These are phyloP conservation scores for Clonostachys rosea DNA, from an alignment of 2,329 filamentous ascomycete genomes.

Conservation along the genomic window DNA sequence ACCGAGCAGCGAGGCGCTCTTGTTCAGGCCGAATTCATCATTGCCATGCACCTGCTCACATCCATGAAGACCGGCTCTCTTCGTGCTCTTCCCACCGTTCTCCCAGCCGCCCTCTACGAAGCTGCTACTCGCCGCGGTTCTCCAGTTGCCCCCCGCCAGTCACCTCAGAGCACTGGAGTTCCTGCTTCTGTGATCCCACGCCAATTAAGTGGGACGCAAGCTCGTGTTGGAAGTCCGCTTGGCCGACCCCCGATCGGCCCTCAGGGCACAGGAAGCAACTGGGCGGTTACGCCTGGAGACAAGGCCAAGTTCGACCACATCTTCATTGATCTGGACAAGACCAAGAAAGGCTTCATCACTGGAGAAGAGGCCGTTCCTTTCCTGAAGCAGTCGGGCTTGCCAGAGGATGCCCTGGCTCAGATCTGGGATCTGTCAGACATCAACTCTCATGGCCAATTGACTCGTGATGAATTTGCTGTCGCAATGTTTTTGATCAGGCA, in stretches of 20 bases:
- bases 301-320: slow-evolving; percentile 85
- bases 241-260: slow-evolving; percentile 42
- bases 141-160: slow-evolving; percentile 35
- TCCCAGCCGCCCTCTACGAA: slow-evolving; percentile 86
- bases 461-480: slow-evolving; percentile 88
- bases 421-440: slow-evolving; percentile 98
- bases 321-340: slow-evolving; percentile 78
- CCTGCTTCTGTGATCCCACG: slow-evolving; percentile 62
- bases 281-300: slow-evolving; percentile 78
- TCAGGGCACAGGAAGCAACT: slow-evolving; percentile 52
- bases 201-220: slow-evolving; percentile 72
- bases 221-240: slow-evolving; percentile 57
- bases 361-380: slow-evolving; percentile 94
- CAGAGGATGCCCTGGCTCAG: slow-evolving; percentile 84
- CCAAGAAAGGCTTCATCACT: slow-evolving; percentile 76
- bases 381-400: slow-evolving; percentile 85
- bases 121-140: slow-evolving; percentile 69
- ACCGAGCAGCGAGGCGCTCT: slow-evolving; percentile 87
- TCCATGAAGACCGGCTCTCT: slow-evolving; percentile 84
- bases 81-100: slow-evolving; percentile 70
- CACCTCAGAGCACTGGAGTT: slow-evolving; percentile 46
- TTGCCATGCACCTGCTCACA: slow-evolving; percentile 95
- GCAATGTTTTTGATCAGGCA: slow-evolving; percentile 96
- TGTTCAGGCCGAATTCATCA: slow-evolving; percentile 87
- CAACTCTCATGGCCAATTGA: slow-evolving; percentile 81